Conservation (phyloP, 2,329 filamentous ascomycete species). For the Didymella keratinophila region DNA sequence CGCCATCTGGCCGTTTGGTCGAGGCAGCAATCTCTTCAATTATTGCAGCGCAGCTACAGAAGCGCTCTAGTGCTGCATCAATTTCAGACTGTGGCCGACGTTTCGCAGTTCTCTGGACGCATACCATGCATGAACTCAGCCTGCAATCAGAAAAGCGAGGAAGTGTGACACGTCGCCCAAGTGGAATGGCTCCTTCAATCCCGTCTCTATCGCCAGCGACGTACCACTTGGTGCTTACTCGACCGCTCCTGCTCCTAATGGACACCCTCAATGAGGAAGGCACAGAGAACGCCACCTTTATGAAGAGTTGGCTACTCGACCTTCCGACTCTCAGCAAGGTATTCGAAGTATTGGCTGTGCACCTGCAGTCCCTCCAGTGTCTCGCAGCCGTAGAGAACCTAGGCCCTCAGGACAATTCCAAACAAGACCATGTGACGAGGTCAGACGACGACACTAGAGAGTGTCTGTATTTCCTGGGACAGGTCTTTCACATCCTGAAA, state of each 20-base stretch:
- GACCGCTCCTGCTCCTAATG: conserved; percentile 81
- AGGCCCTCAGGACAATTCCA: conserved; percentile 15
- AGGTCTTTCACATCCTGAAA: conserved; percentile 75
- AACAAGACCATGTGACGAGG: background rate
- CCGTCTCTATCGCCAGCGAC: conserved; percentile 56
- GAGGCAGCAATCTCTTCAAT: conserved; percentile 81
- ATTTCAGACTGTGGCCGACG: conserved; percentile 67
- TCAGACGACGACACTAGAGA: conserved; percentile 73
- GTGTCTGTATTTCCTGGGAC: conserved; percentile 79
- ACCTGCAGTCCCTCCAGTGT: conserved; percentile 45
- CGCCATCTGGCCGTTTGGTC: conserved; percentile 72
- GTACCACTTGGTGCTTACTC: conserved; percentile 77
- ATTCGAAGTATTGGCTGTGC: conserved; percentile 46
- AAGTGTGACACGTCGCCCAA: conserved; percentile 38
- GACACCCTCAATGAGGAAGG: conserved; percentile 78
- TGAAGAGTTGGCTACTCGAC: conserved; percentile 80
- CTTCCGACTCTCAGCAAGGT: conserved; percentile 61
- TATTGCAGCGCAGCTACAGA: conserved; percentile 50
- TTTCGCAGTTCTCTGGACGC: conserved; percentile 83
- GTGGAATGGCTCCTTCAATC: conserved; percentile 39
- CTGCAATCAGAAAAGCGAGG: conserved; percentile 47
- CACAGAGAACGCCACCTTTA: conserved; percentile 77
- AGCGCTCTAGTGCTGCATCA: background rate
- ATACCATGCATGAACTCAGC: conserved; percentile 61
- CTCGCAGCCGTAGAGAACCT: conserved; percentile 31